These are phyloP conservation scores for Helianthus tuberosus DNA, from an alignment of 129 eudicot genomes.

Conservation along the genomic window DNA sequence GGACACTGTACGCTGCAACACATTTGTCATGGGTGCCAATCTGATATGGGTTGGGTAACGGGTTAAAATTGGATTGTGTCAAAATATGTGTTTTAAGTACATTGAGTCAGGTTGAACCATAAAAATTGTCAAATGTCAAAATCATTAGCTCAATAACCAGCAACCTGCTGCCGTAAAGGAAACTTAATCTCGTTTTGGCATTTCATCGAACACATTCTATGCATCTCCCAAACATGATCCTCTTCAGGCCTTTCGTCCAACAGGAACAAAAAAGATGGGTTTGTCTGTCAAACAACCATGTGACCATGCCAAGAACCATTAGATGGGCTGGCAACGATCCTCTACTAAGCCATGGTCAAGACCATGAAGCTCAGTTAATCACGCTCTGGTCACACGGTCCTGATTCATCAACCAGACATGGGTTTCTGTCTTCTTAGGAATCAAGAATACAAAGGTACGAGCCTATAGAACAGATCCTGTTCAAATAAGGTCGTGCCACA, in stretches of 20 bases:
- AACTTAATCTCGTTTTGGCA: too few species aligned
- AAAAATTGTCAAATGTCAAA: too few species aligned
- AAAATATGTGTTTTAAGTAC: neutral
- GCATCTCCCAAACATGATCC: too few species aligned
- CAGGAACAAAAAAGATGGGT: too few species aligned
- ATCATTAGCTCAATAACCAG: too few species aligned
- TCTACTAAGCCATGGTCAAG: neutral
- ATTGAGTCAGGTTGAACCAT: too few species aligned
- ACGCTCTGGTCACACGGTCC: neutral
- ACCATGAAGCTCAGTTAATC: neutral
- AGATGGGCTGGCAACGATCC: neutral
- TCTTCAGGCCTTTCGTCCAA: too few species aligned
- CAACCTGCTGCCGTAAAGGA: too few species aligned
- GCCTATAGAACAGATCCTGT: constrained; percentile 62
- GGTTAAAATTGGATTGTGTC: neutral
- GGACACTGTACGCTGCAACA: neutral
- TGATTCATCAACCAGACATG: neutral
- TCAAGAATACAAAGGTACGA: constrained; percentile 57
- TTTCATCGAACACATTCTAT: too few species aligned
- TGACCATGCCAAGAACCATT: constrained; percentile 2
- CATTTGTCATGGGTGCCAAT: neutral
- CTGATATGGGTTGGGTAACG: neutral
- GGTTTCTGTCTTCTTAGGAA: neutral
- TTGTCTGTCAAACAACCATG: constrained; percentile 9
- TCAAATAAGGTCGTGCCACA: constrained; percentile 73